Evolutionary conservation across 2,329 filamentous ascomycete species (phyloP), one percentile per base, ranked within the genome.

Genomic region (Ustulina deusta): DNA sequence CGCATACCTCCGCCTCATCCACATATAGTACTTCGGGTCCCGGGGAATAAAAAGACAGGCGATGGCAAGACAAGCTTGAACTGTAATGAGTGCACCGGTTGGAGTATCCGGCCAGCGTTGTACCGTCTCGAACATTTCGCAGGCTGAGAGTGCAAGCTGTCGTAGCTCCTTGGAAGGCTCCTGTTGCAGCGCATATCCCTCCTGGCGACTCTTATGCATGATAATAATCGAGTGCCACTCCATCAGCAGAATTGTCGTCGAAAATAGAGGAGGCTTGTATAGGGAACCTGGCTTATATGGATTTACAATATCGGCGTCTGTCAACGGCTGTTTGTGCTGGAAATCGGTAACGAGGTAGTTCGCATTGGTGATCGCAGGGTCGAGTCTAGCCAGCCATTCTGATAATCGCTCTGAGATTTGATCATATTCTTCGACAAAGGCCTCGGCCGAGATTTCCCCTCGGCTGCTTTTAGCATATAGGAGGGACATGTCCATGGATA

Each of bases 1-100:
- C 20, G 93, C 93, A 78, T 97, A 90, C 78, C 92, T 95, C 73
- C 87, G 86, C 68, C 93, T 89, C 70, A 90, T 86, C 94, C 94
- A 98, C 84, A 89, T 89, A 10, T 88, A 87, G 76, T 97, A 89
- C 71, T 84, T 88, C 29, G 83, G 76, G 68, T 97, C 92, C 70
- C 89, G 89, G 0, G 92, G 93, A n/a, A 97, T 80, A 75, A 96
- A 96, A 59, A 97, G 82, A 11, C 88, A 86, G 1, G 92, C 89
- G 65, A 97, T 90, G 0, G 90, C 91, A 40, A 98, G 81, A 72
- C 88, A 89, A 13, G 93, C 89, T 76, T 97, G 93, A 48, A 92
- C 87, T 48, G 90, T 86, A 32, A 97, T 82, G 15, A 95, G 80
- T 13, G 88, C 87, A 1, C 93, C 93, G 29, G 87, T 87, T 0